Base-by-base conservation (phyloP, 2,329 filamentous ascomycete genomes). In the Daldinia eschscholtzii region DNA sequence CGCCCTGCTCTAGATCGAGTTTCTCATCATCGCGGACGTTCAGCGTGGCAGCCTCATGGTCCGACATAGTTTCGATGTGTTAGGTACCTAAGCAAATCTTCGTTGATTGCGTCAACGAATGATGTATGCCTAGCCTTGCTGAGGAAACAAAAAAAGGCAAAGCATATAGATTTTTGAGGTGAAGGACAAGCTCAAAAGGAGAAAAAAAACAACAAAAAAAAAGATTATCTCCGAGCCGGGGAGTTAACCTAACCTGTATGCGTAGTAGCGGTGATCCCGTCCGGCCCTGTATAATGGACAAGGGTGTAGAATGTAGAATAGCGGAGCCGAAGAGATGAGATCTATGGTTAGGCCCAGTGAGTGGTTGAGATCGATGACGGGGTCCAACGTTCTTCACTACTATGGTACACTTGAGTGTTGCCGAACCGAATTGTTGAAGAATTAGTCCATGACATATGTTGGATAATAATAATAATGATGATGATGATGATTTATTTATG, bases 11-110 rank as follows among this genome's bases (percentile, higher is more conserved):
- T n/a, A 69, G 6, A n/a, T 72, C 44, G 57, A 64, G 48, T 59
- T 72, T 72, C 57, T 73, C 71, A 42, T 68, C 67, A 30, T 73
- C 71, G 67, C 23, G 66, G 60, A 66, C 60, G 30, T 66, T 48
- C 53, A 63, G 44, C 7, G 65, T 61, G 46, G 58, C 26, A 20
- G 70, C 41, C 10, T 70, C 63, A 42, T 33, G 67, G 39, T 68
- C 64, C 56, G 67, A 64, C 67, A 70, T 72, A 15, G 30, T 69
- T 53, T 26, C 26, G 15, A 15, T 4, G 20, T 18, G 30, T 5
- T 33, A 33, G 30, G 30, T 33, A 33, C 30, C 35, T 5, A 15
- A 64, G 41, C n/a, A 41, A 13, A 26, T 42, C 13, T 57, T 55
- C 33, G 63, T 50, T 57, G 55, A 44, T 52, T 12, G 20, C 53